Evolutionary conservation across 2,329 filamentous ascomycete species (phyloP).

Genomic region (Trichoderma pleuroti): DNA sequence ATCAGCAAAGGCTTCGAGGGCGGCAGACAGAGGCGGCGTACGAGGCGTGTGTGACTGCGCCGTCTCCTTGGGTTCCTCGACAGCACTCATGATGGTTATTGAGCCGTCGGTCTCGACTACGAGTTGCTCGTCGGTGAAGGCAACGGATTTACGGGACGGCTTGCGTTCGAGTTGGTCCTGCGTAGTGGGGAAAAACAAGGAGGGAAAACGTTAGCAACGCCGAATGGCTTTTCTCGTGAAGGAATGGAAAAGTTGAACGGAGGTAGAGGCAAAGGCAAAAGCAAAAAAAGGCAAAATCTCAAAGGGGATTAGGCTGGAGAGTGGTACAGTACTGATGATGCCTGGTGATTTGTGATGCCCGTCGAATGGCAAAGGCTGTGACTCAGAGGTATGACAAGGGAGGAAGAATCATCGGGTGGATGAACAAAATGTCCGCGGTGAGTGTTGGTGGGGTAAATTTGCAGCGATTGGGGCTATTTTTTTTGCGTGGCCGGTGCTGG

Average conservation of each 20-base stretch:
- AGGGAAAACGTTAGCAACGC: conserved; percentile 21
- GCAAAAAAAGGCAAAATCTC: not conserved
- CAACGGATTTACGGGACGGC: conserved; percentile 80
- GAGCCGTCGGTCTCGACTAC: conserved; percentile 88
- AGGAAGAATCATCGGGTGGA: conserved; percentile 6
- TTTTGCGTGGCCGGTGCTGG: conserved; percentile 6
- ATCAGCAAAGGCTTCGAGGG: conserved; percentile 55
- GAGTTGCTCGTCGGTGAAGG: conserved; percentile 83
- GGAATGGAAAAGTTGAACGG: not conserved
- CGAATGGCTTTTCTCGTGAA: not conserved
- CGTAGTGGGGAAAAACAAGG: conserved; percentile 23
- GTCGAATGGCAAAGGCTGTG: conserved; percentile 8
- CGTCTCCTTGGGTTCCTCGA: conserved; percentile 73
- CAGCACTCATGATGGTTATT: conserved; percentile 71
- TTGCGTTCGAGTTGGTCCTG: conserved; percentile 53
- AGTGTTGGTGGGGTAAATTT: conserved; percentile 18
- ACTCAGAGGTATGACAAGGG: conserved; percentile 13
- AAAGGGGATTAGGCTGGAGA: not conserved
- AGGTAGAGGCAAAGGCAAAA: not conserved
- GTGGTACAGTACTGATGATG: conserved; percentile 14
- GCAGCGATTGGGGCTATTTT: conserved; percentile 13
- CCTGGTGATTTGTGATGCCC: conserved; percentile 17
- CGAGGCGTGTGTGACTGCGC: conserved; percentile 74
- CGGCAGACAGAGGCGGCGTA: conserved; percentile 58
- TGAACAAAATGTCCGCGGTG: conserved; percentile 3